Evolutionary conservation across 768 basidiomycete species (phyloP).

Genomic region (Cystofilobasidium ferigula): DNA sequence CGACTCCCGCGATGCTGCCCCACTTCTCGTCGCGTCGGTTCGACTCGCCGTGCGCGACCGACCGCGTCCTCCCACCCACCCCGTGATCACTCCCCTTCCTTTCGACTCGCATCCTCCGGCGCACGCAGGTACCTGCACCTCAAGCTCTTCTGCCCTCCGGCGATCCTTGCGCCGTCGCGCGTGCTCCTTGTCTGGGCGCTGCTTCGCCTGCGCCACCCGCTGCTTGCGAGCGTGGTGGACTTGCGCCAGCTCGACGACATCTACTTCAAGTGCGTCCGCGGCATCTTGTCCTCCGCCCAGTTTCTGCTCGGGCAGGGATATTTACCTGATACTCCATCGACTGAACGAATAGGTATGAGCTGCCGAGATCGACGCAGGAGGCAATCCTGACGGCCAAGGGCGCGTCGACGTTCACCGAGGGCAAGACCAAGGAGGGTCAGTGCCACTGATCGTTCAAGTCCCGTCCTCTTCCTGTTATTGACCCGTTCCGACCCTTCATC

Average conservation of each 20-base stretch:
- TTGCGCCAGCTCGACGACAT: constrained; percentile 49
- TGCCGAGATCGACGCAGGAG: constrained; percentile 42
- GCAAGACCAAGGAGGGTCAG: constrained; percentile 50
- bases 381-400: constrained; percentile 46
- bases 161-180: constrained; percentile 44
- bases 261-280: constrained; percentile 50
- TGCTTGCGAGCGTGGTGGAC: constrained; percentile 53
- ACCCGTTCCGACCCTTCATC: constrained; percentile 29
- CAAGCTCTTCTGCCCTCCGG: constrained; percentile 48
- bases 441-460: neutral
- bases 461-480: neutral
- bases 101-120: neutral
- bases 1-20: too few species aligned
- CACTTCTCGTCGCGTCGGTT: too few species aligned
- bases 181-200: constrained; percentile 58
- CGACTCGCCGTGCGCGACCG: too few species aligned
- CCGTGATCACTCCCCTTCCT: neutral
- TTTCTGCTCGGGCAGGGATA: too few species aligned
- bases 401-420: constrained; percentile 44
- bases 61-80: too few species aligned
- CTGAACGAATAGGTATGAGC: constrained; percentile 41
- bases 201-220: constrained; percentile 56
- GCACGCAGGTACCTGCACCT: constrained; percentile 63
- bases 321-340: too few species aligned
- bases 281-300: neutral